Percentiles rank a stretch among this genome's conserved stretches.
Evolutionary conservation across 495 filamentous ascomycete species (phyloP).

Genomic region (Trichoderma asperelloides): DNA sequence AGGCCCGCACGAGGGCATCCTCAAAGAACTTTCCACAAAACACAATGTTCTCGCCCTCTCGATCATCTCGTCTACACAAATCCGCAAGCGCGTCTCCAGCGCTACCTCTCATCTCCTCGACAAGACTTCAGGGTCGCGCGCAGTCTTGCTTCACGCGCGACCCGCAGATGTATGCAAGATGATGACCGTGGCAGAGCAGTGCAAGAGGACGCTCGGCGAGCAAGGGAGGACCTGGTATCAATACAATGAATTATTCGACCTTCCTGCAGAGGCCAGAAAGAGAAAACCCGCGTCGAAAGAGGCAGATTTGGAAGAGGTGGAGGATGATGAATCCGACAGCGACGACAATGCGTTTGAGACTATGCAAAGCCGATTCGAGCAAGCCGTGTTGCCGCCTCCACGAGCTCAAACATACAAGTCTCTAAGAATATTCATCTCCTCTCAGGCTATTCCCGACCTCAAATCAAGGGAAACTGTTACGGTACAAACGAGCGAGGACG

Average conservation of each 20-base stretch:
- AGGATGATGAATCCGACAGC: slow-evolving; percentile 18
- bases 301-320: slow-evolving; percentile 20
- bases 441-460: slow-evolving; percentile 43
- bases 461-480: slow-evolving; percentile 18
- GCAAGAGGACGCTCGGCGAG: slow-evolving; percentile 48
- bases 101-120: slow-evolving; percentile 29
- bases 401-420: slow-evolving; percentile 21
- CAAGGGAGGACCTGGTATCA: slow-evolving; percentile 49
- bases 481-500: slow-evolving; percentile 29
- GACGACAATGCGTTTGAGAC: slow-evolving; percentile 47
- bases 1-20: slow-evolving; percentile 19
- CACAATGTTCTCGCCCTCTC: slow-evolving; percentile 34
- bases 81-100: slow-evolving; percentile 42
- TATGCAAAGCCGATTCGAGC: slow-evolving; percentile 41
- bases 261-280: slow-evolving; percentile 21
- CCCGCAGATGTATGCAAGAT: slow-evolving; percentile 46
- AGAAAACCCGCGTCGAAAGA: slow-evolving; percentile 24
- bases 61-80: slow-evolving; percentile 47
- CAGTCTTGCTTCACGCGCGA: slow-evolving; percentile 44
- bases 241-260: slow-evolving; percentile 43
- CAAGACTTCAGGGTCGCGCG: slow-evolving; percentile 16
- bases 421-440: slow-evolving; percentile 52
- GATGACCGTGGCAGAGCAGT: slow-evolving; percentile 55
- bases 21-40: slow-evolving; percentile 19
- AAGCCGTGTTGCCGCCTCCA: slow-evolving; percentile 26